A percentile compares a stretch with the other conserved stretches of the same genome.
phyloP scores from a whole-genome alignment of 192 early-diverging fungal genomes.

The Jimgerdemannia lactiflua region DNA sequence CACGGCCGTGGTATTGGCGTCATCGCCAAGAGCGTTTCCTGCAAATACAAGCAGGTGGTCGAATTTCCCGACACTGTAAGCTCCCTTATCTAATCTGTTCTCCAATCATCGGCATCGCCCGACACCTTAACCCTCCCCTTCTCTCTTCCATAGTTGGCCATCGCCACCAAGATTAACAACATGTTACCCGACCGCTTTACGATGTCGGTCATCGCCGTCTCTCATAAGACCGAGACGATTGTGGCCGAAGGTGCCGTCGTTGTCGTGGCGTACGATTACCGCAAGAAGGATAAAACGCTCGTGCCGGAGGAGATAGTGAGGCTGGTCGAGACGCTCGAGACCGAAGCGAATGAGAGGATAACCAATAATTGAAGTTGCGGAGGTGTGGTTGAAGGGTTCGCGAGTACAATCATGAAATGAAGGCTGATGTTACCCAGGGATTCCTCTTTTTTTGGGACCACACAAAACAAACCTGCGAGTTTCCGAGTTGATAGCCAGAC shows the following conservation, averaged over 20 bases:
- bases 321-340: not conserved
- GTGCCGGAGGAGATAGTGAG: not conserved
- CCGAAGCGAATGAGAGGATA: not conserved
- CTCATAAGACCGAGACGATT: constrained; percentile 32
- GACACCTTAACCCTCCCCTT: not conserved
- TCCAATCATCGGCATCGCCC: not conserved
- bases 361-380: not conserved
- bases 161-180: constrained; percentile 25
- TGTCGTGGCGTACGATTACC: constrained; percentile 1
- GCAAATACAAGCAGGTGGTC: constrained; percentile 41
- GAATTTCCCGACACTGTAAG: constrained; percentile 44
- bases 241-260: constrained; percentile 22
- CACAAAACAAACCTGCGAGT: too few species aligned
- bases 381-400: too few species aligned
- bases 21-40: constrained; percentile 37
- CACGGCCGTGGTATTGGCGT: constrained; percentile 29
- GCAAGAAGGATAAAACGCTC: not conserved
- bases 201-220: constrained; percentile 32
- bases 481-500: too few species aligned
- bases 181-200: constrained; percentile 30
- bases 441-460: too few species aligned
- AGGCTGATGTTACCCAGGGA: too few species aligned
- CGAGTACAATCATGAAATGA: too few species aligned
- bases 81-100: not conserved
- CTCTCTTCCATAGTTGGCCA: constrained; percentile 7